A percentile compares a stretch with the other conserved stretches of the same genome.
These are phyloP conservation scores for Wickerhamiella vanderwaltii DNA, from an alignment of 805 yeast genomes.

Conservation along the genomic window DNA sequence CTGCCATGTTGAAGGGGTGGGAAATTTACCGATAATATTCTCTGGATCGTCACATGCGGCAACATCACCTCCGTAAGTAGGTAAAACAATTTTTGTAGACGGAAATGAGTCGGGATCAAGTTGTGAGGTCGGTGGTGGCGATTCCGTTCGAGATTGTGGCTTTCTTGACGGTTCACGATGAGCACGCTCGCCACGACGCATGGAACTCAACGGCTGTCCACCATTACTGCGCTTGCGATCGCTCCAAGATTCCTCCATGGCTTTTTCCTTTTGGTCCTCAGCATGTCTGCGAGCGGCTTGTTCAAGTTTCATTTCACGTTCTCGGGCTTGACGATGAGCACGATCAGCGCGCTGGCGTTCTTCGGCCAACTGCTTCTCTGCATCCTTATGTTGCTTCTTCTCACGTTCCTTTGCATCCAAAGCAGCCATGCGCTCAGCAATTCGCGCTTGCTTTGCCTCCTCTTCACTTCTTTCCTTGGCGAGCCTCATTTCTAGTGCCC, in stretches of 20 bases:
- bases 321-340: background rate
- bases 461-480: slow-evolving; percentile 17
- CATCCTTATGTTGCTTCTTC: background rate
- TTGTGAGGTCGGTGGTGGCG: too few relatives aligned
- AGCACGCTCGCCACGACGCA: slow-evolving; percentile 3
- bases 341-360: slow-evolving; percentile 3
- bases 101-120: too few relatives aligned
- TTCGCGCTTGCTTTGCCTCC: slow-evolving; percentile 13
- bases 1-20: background rate
- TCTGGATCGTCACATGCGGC: background rate
- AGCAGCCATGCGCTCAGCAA: slow-evolving; percentile 6
- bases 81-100: too few relatives aligned
- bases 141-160: background rate
- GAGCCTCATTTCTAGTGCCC: slow-evolving; percentile 21
- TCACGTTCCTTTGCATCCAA: slow-evolving; percentile 8
- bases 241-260: slow-evolving; percentile 8
- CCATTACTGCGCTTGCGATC: slow-evolving; percentile 1
- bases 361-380: slow-evolving; percentile 4
- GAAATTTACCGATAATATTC: background rate
- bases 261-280: slow-evolving; percentile 2
- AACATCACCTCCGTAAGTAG: background rate
- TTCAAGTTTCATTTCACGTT: slow-evolving; percentile 1
- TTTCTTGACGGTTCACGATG: background rate
- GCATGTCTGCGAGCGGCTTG: slow-evolving; percentile 7
- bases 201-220: slow-evolving; percentile 1